A percentile compares a stretch with the other conserved stretches of the same genome.
Conservation (phyloP, 805 yeast genomes). For the Kodamaea fukazawae region DNA sequence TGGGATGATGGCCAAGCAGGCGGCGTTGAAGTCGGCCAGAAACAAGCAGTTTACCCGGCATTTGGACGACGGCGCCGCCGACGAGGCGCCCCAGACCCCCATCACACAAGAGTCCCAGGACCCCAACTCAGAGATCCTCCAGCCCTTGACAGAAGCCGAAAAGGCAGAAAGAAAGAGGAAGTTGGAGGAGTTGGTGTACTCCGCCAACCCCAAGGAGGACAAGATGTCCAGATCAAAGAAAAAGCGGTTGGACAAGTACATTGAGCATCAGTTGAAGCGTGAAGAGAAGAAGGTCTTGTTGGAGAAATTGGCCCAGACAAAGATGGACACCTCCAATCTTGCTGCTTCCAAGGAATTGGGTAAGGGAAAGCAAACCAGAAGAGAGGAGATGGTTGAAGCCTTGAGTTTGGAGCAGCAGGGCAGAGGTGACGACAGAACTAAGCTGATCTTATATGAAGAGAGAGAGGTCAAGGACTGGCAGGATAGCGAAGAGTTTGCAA, state of each 20-base stretch:
- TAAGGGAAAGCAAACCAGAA: slow-evolving; percentile 63
- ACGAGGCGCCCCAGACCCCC: slow-evolving; percentile 10
- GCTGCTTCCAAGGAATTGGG: slow-evolving; percentile 80
- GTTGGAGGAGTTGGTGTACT: slow-evolving; percentile 54
- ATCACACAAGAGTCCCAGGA: slow-evolving; percentile 28
- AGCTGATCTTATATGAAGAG: slow-evolving; percentile 66
- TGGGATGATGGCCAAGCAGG: slow-evolving; percentile 79
- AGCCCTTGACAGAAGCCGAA: slow-evolving; percentile 65
- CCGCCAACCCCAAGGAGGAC: slow-evolving; percentile 55
- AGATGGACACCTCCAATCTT: slow-evolving; percentile 66
- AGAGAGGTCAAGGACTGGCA: slow-evolving; percentile 61
- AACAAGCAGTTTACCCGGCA: slow-evolving; percentile 65
- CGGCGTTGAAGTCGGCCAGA: slow-evolving; percentile 61
- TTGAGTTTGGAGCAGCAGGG: slow-evolving; percentile 70
- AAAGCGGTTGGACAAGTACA: slow-evolving; percentile 84
- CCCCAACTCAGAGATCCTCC: slow-evolving; percentile 58
- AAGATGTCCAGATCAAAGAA: slow-evolving; percentile 70
- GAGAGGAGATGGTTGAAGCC: slow-evolving; percentile 73
- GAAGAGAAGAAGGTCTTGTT: slow-evolving; percentile 82
- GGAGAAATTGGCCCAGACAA: slow-evolving; percentile 65
- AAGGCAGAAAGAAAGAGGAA: slow-evolving; percentile 62
- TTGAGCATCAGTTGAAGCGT: slow-evolving; percentile 82
- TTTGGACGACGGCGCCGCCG: slow-evolving; percentile 30
- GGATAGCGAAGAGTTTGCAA: slow-evolving; percentile 15
- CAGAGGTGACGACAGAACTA: slow-evolving; percentile 58